Conservation (phyloP, 1,139 yeast genomes). For the Saccharomyces hybrid region DNA sequence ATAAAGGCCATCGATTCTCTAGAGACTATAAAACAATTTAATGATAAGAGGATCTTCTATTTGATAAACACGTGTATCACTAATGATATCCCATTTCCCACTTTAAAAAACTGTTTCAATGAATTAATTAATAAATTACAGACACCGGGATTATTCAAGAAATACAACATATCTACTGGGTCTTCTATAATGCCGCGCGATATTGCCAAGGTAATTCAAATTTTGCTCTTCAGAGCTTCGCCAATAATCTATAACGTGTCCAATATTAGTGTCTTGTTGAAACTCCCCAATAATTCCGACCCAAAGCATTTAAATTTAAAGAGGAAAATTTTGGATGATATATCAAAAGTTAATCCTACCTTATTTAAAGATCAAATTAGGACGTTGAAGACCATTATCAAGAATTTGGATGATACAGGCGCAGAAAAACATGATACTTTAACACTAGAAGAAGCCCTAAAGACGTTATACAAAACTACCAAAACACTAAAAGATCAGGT, state of each 20-base stretch:
- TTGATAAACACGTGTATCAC: conserved; percentile 49
- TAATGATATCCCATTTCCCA: conserved; percentile 52
- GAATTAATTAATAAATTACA: conserved; percentile 51
- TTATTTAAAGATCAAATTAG: conserved; percentile 56
- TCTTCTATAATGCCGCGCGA: conserved; percentile 40
- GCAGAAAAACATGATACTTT: conserved; percentile 22
- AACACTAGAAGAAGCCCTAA: conserved; percentile 38
- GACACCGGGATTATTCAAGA: conserved; percentile 43
- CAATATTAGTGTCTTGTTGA: conserved; percentile 50
- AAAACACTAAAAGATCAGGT: conserved; percentile 33
- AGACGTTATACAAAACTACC: conserved; percentile 55
- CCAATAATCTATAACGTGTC: conserved; percentile 58
- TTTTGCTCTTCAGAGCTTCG: conserved; percentile 56
- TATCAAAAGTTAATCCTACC: conserved; percentile 57
- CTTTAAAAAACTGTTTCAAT: conserved; percentile 52
- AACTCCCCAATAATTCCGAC: conserved; percentile 37
- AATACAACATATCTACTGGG: conserved; percentile 35
- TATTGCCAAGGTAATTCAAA: conserved; percentile 45
- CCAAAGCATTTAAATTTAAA: conserved; percentile 35
- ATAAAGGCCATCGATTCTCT: conserved; percentile 43
- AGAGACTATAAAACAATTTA: conserved; percentile 44
- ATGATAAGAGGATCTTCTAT: conserved; percentile 51
- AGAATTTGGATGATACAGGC: conserved; percentile 26
- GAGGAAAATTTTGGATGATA: conserved; percentile 44
- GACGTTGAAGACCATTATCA: conserved; percentile 41